Conservation (phyloP, 202 grass and related monocot species). For the Schoenoplectus triqueter region DNA sequence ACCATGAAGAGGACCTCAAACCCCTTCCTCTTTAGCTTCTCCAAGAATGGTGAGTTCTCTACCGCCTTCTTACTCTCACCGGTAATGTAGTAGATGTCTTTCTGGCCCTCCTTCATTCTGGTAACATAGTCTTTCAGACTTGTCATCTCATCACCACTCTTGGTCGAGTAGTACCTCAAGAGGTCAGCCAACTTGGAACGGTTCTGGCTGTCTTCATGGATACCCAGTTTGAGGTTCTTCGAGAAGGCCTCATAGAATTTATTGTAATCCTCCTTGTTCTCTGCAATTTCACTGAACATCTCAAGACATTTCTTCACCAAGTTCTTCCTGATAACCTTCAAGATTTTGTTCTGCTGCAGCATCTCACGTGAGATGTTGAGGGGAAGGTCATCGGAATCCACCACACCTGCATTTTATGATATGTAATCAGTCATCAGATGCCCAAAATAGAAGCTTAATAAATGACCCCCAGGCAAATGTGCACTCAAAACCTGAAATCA, state of each 20-base stretch:
- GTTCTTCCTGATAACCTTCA: constrained; percentile 53
- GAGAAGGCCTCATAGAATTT: constrained; percentile 68
- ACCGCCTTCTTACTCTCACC: constrained; percentile 61
- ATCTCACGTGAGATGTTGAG: constrained; percentile 63
- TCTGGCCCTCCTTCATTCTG: constrained; percentile 58
- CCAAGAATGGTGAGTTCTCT: constrained; percentile 57
- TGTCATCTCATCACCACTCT: constrained; percentile 50
- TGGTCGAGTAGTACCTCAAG: constrained; percentile 39
- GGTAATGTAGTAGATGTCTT: constrained; percentile 61
- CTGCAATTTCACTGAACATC: constrained; percentile 48
- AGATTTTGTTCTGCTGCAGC: constrained; percentile 53
- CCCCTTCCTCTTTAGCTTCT: constrained; percentile 54
- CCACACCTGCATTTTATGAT: constrained; percentile 36
- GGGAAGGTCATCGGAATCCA: constrained; percentile 66
- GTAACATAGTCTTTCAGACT: constrained; percentile 59
- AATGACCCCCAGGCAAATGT: no score
- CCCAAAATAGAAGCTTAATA: no score
- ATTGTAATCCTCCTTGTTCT: constrained; percentile 68
- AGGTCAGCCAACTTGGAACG: constrained; percentile 44
- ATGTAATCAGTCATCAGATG: no score
- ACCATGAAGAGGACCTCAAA: constrained; percentile 58
- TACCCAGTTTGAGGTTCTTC: constrained; percentile 65
- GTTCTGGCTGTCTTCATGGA: constrained; percentile 70
- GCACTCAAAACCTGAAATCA: no score
- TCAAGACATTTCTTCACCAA: constrained; percentile 49